phyloP scores from a whole-genome alignment of 116 monocot species.

The Papilionanthe hybrid region DNA sequence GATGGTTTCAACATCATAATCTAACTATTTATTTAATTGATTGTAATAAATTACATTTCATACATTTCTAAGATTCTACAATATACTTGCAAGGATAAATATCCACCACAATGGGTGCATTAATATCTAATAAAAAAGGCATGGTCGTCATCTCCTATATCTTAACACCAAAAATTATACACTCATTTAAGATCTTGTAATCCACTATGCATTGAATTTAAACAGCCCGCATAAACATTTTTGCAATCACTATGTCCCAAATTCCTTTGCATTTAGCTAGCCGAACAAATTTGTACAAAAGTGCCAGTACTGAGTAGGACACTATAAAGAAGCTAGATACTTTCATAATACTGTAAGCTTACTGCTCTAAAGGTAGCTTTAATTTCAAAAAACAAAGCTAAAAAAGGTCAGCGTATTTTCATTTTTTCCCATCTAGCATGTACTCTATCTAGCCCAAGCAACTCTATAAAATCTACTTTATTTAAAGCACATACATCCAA shows the following conservation, averaged over 20 bases:
- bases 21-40: not conserved
- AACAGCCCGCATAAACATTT: not conserved
- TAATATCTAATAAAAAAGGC: no score
- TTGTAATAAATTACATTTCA: not conserved
- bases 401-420: no score
- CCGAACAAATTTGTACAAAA: not conserved
- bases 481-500: no score
- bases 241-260: not conserved
- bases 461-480: no score
- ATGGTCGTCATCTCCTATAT: not conserved
- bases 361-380: not conserved
- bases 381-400: not conserved
- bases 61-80: not conserved
- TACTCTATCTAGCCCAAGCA: no score
- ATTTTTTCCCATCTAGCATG: no score
- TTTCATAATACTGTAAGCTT: not conserved
- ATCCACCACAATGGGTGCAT: not conserved
- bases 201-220: not conserved
- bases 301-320: not conserved
- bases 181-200: not conserved
- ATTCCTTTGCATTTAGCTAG: not conserved
- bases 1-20: not conserved
- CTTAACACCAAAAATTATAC: not conserved
- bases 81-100: not conserved
- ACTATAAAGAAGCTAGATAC: not conserved